A percentile compares a stretch with the other conserved stretches of the same genome.
phyloP scores from a whole-genome alignment of 257 asterid genomes.

The Orobanche coerulescens region DNA sequence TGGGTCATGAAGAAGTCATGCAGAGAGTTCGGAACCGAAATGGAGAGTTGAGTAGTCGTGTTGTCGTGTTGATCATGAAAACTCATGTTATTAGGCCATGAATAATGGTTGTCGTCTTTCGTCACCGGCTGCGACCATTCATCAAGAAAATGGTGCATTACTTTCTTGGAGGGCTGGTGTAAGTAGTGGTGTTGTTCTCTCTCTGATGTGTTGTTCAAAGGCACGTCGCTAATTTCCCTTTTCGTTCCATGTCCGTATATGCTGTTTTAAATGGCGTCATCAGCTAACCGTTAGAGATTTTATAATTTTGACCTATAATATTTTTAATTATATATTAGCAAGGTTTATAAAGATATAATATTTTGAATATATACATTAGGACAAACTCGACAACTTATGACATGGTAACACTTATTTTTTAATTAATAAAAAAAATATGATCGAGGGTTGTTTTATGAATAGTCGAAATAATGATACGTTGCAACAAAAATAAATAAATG shows the following conservation, averaged over 20 bases:
- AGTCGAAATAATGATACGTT: too few species aligned
- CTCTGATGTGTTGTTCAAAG: neutral
- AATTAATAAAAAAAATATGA: too few species aligned
- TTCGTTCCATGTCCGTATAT: slow-evolving; percentile 38
- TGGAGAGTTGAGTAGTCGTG: slow-evolving; percentile 55
- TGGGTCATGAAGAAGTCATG: slow-evolving; percentile 75
- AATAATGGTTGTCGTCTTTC: slow-evolving; percentile 32
- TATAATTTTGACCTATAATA: too few species aligned
- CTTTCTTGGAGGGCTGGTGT: slow-evolving; percentile 61
- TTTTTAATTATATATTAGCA: too few species aligned
- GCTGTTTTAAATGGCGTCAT: too few species aligned
- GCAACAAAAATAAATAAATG: too few species aligned
- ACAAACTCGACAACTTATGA: too few species aligned
- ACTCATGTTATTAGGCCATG: slow-evolving; percentile 41
- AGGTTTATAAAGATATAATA: too few species aligned
- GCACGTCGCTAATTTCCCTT: slow-evolving; percentile 32
- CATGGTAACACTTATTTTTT: too few species aligned
- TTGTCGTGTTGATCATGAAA: slow-evolving; percentile 36
- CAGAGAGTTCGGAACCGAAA: slow-evolving; percentile 49
- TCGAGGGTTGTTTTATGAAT: too few species aligned
- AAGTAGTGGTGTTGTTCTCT: slow-evolving; percentile 19
- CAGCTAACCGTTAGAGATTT: too few species aligned
- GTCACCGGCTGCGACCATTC: slow-evolving; percentile 69
- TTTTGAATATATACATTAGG: too few species aligned
- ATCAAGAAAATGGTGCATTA: slow-evolving; percentile 88